Percentiles rank a stretch among this genome's conserved stretches.
These are phyloP conservation scores for Aspergillus sclerotialis DNA, from an alignment of 2,329 filamentous ascomycete species.

Conservation along the genomic window DNA sequence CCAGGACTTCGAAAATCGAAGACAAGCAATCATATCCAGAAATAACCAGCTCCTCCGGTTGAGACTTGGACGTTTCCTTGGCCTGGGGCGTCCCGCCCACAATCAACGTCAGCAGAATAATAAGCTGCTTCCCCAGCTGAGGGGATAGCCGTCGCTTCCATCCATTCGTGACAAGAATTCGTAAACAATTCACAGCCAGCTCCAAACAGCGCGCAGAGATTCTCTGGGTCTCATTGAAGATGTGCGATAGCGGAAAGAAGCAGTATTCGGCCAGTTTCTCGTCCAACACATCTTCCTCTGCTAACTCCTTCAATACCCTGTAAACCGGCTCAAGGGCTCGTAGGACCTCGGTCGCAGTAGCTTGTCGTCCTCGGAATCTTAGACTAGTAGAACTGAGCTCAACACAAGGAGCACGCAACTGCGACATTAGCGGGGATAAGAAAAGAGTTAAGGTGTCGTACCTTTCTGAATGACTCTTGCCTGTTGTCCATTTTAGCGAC, in stretches of 20 bases:
- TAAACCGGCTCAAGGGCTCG: constrained; percentile 41
- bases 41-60: constrained; percentile 65
- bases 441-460: constrained; percentile 11
- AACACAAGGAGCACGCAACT: constrained; percentile 55
- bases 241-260: constrained; percentile 85
- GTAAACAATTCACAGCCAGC: constrained; percentile 66
- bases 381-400: constrained; percentile 50
- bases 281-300: constrained; percentile 50
- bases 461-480: constrained; percentile 37
- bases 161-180: constrained; percentile 65
- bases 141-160: constrained; percentile 69
- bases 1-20: constrained; percentile 56
- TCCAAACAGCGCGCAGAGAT: constrained; percentile 67
- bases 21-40: constrained; percentile 65
- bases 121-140: constrained; percentile 71
- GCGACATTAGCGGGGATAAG: constrained; percentile 13
- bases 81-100: constrained; percentile 62
- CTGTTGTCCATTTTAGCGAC: constrained; percentile 27
- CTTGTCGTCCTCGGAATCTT: constrained; percentile 41
- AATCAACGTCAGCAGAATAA: constrained; percentile 77
- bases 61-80: constrained; percentile 17
- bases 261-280: constrained; percentile 84
- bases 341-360: constrained; percentile 41
- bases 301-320: constrained; percentile 31
- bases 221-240: constrained; percentile 68